Percentiles rank a stretch among this genome's conserved stretches.
Conservation (phyloP, 2,329 filamentous ascomycete species). For the Hortaea werneckii region DNA sequence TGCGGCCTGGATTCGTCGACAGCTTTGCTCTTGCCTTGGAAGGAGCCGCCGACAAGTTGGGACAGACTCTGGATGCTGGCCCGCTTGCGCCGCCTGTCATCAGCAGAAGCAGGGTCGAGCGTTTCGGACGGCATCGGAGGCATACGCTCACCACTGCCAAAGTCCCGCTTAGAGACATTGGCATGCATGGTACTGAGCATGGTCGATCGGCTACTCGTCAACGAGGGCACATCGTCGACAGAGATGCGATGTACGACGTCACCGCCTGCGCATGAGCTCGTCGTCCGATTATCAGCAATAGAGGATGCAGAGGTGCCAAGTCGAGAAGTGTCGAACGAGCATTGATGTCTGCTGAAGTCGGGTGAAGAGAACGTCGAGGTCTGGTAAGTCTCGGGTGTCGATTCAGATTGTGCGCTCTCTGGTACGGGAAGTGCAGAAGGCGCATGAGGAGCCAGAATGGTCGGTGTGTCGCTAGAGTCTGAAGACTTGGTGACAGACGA, state of each 20-base stretch:
- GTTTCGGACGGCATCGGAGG: conserved; percentile 32
- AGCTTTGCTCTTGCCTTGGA: conserved; percentile 59
- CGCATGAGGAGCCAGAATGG: conserved; percentile 24
- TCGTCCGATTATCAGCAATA: conserved; percentile 58
- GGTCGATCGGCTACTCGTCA: conserved; percentile 67
- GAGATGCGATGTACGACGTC: conserved; percentile 66
- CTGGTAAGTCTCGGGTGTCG: conserved; percentile 55
- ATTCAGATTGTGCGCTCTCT: conserved; percentile 38
- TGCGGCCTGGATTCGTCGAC: conserved; percentile 49
- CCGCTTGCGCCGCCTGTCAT: conserved; percentile 55
- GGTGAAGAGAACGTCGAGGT: conserved; percentile 54
- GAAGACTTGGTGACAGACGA: conserved; percentile 41
- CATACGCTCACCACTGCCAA: conserved; percentile 26
- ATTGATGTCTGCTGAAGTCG: conserved; percentile 50
- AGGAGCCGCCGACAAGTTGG: conserved; percentile 63
- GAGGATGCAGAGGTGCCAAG: conserved; percentile 69
- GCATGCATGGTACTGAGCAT: conserved; percentile 59
- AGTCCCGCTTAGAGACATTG: conserved; percentile 24
- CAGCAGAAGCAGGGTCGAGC: conserved; percentile 23
- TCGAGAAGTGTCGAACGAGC: conserved; percentile 57
- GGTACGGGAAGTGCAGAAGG: conserved; percentile 27
- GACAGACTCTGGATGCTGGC: conserved; percentile 69
- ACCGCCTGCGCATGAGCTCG: conserved; percentile 57
- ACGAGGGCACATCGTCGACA: conserved; percentile 61
- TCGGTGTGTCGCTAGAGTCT: conserved; percentile 36